Conservation (phyloP, 2,329 filamentous ascomycete genomes). For the Tetracladium maxilliforme region DNA sequence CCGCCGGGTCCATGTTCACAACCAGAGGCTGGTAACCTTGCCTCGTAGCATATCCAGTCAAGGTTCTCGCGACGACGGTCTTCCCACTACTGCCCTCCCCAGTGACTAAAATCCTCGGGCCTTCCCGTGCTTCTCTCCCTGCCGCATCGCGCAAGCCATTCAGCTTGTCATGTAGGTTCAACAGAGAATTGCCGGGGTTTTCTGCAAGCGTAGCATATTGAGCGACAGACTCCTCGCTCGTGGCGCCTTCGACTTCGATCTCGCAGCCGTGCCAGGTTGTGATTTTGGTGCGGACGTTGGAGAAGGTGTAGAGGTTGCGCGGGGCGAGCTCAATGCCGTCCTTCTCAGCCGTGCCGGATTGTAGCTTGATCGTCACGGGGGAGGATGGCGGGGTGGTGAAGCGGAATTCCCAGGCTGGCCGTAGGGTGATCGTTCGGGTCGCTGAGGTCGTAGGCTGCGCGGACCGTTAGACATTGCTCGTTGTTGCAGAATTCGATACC, state of each 20-base stretch:
- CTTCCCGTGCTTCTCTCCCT: constrained; percentile 36
- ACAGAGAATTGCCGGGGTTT: constrained; percentile 69
- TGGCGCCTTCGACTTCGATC: constrained; percentile 62
- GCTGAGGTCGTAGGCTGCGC: too few relatives aligned
- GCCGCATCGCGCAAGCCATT: constrained; percentile 55
- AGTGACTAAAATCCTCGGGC: constrained; percentile 73
- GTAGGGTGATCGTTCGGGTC: too few relatives aligned
- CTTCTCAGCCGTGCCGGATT: constrained; percentile 74
- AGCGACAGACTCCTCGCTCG: constrained; percentile 38
- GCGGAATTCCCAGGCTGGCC: too few relatives aligned
- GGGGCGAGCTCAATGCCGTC: constrained; percentile 88
- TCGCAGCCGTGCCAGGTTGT: constrained; percentile 86
- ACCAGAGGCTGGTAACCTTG: constrained; percentile 62
- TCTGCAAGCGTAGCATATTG: constrained; percentile 51
- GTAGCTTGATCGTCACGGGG: too few relatives aligned
- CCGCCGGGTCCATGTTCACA: constrained; percentile 71
- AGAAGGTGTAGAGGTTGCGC: constrained; percentile 67
- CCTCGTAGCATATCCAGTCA: constrained; percentile 68
- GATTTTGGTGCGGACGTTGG: constrained; percentile 71
- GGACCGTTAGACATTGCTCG: too few relatives aligned
- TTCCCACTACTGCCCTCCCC: constrained; percentile 72
- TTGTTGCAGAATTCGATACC: too few relatives aligned
- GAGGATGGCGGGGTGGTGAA: too few relatives aligned
- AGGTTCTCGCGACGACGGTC: constrained; percentile 61
- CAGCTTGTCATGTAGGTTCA: constrained; percentile 81